These are phyloP conservation scores for Colletotrichum tropicale DNA, from an alignment of 2,329 filamentous ascomycete genomes.

Conservation along the genomic window DNA sequence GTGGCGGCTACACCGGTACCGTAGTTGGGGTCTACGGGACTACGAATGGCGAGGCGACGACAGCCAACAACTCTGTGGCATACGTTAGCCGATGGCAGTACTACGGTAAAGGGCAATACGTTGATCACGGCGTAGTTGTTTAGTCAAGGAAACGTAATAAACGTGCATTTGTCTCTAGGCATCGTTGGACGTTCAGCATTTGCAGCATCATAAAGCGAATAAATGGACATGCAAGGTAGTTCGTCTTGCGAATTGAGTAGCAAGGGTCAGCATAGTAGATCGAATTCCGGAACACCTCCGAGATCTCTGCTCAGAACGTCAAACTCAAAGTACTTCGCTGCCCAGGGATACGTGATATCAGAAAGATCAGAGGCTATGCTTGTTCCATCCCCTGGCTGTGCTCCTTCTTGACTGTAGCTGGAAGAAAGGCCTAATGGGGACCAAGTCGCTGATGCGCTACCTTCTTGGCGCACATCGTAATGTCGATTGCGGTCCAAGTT, in stretches of 20 bases:
- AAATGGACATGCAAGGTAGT: too few relatives aligned
- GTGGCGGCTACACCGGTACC: background rate
- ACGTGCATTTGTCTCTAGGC: background rate
- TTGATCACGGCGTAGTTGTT: background rate
- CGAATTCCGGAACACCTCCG: background rate
- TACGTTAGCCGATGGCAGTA: background rate
- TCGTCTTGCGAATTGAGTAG: background rate
- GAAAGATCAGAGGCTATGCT: background rate
- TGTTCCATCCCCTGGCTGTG: background rate
- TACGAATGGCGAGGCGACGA: background rate
- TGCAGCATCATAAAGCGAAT: too few relatives aligned
- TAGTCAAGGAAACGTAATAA: background rate
- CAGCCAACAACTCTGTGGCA: background rate
- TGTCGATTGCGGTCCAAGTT: background rate
- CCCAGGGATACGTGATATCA: background rate
- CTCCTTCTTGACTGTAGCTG: background rate
- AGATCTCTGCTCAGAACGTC: background rate
- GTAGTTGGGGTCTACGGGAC: background rate
- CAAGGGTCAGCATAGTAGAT: background rate
- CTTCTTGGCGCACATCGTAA: background rate
- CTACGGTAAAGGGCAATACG: background rate
- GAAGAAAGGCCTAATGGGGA: background rate
- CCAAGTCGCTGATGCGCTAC: background rate
- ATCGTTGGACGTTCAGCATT: background rate
- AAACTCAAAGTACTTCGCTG: background rate